Evolutionary conservation across 176 grass and related monocot genomes (phyloP).

Genomic region (Zea mays): Zm-B73-REFERENCE-NAM-5.0 NC_050096.1:21850501-21851000

Average conservation of each 20-base stretch:
- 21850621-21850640: constrained; percentile 56
- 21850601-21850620: constrained; percentile 95
- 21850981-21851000: constrained; percentile 89
- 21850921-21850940: constrained; percentile 91
- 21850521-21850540: constrained; percentile 47
- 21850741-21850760: constrained; percentile 59
- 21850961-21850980: constrained; percentile 81
- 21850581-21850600: constrained; percentile 87
- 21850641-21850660: constrained; percentile 75
- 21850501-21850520: constrained; percentile 82
- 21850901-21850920: constrained; percentile 95
- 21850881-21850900: constrained; percentile 89
- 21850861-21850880: constrained; percentile 36
- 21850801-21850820: constrained; percentile 49
- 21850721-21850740: constrained; percentile 48
- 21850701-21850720: constrained; percentile 56
- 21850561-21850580: constrained; percentile 61
- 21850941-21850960: constrained; percentile 92
- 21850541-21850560: constrained; percentile 47
- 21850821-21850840: constrained; percentile 53
- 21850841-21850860: constrained; percentile 45
- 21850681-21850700: constrained; percentile 73
- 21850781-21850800: constrained; percentile 57
- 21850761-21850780: constrained; percentile 51
- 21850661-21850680: constrained; percentile 96